Evolutionary conservation across 2,329 filamentous ascomycete species (phyloP).

Genomic region (Clonostachys chloroleuca): DNA sequence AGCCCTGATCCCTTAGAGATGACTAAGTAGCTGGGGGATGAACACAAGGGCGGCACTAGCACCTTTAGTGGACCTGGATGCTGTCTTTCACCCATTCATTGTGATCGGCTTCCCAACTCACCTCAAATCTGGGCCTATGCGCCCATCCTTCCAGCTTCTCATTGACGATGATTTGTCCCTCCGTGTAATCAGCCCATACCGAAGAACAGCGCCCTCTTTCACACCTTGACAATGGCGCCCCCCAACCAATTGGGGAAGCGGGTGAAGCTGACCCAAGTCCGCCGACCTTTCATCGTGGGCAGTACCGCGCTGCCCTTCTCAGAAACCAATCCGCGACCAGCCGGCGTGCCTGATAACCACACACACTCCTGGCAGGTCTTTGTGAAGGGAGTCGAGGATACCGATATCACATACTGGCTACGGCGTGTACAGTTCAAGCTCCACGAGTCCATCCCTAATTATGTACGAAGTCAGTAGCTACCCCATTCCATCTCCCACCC

Average conservation of each 20-base stretch:
- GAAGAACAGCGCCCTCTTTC: neutral
- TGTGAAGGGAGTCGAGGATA: conserved; percentile 83
- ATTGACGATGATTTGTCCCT: too few species aligned
- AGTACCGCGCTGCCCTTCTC: conserved; percentile 77
- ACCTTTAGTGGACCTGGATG: too few species aligned
- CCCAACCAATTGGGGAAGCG: conserved; percentile 55
- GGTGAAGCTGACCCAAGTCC: conserved; percentile 61
- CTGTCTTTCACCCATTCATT: too few species aligned
- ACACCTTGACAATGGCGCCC: conserved; percentile 45
- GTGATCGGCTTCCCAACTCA: too few species aligned
- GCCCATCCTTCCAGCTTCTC: too few species aligned
- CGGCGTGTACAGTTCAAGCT: conserved; percentile 98
- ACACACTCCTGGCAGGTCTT: conserved; percentile 97
- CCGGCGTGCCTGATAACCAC: conserved; percentile 79
- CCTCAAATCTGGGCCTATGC: too few species aligned
- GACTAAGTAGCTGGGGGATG: too few species aligned
- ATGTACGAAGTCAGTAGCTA: conserved; percentile 64
- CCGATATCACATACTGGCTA: conserved; percentile 91
- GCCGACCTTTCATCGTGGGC: conserved; percentile 67
- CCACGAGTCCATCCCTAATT: conserved; percentile 93
- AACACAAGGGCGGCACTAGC: too few species aligned
- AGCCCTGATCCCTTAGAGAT: too few species aligned
- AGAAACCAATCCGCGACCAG: conserved; percentile 73
- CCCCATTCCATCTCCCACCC: neutral
- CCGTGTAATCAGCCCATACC: too few species aligned